Percentiles rank a stretch among this genome's conserved stretches.
Evolutionary conservation across 1,284 basidiomycete species (phyloP).

Genomic region (Heliocybe sulcata): DNA sequence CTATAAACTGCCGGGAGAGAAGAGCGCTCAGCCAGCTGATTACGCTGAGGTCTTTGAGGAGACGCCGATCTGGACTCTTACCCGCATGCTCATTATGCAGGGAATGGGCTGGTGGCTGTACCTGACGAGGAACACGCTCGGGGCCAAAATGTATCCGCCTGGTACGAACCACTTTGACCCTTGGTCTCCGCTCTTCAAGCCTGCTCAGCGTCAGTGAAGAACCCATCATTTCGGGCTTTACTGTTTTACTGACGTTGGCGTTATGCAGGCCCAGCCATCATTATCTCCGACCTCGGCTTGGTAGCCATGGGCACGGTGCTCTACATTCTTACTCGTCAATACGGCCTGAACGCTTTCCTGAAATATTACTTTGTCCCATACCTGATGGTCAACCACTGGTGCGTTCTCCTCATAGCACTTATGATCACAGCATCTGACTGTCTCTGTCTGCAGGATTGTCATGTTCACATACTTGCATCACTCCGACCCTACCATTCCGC

Average conservation of each 20-base stretch:
- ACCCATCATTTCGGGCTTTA: not conserved
- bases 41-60: conserved; percentile 59
- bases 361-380: conserved; percentile 47
- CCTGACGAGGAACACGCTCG: conserved; percentile 42
- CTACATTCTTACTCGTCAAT: conserved; percentile 26
- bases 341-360: conserved; percentile 33
- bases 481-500: conserved; percentile 52
- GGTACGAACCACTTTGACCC: conserved; percentile 57
- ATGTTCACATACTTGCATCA: conserved; percentile 71
- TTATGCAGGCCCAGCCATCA: conserved; percentile 27
- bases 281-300: conserved; percentile 43
- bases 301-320: conserved; percentile 33
- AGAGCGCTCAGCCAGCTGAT: conserved; percentile 31
- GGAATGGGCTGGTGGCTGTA: conserved; percentile 73
- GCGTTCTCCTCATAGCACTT: too few relatives aligned
- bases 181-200: conserved; percentile 68
- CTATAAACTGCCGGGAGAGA: conserved; percentile 35
- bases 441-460: conserved; percentile 47
- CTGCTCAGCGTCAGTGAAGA: conserved; percentile 41
- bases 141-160: conserved; percentile 24
- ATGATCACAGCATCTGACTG: not conserved
- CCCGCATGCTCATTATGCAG: conserved; percentile 63
- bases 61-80: conserved; percentile 67
- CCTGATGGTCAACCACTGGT: conserved; percentile 40
- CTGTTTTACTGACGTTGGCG: not conserved